phyloP scores from a whole-genome alignment of 176 grass and related monocot species.

The Phragmites australis region DNA sequence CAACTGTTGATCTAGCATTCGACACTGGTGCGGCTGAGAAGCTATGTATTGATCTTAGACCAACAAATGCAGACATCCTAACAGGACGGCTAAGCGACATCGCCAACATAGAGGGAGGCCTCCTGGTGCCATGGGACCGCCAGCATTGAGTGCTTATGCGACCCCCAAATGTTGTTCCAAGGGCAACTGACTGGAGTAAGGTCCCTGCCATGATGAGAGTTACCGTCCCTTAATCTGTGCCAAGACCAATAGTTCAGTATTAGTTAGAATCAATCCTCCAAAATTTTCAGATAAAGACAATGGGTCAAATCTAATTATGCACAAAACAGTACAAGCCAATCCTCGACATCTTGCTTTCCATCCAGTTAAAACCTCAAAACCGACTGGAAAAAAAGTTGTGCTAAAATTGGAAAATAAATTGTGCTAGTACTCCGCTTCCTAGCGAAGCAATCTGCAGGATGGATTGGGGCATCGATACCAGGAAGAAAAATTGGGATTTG shows the following conservation, averaged over 20 bases:
- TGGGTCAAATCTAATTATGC: neutral
- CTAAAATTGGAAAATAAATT: neutral
- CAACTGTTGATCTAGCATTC: slow-evolving; percentile 44
- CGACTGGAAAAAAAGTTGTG: neutral
- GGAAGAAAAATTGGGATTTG: neutral
- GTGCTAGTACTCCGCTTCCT: neutral
- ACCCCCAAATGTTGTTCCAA: slow-evolving; percentile 40
- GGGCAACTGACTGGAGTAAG: slow-evolving; percentile 56
- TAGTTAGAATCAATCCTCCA: slow-evolving; percentile 18
- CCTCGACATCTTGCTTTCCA: neutral
- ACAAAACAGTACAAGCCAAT: neutral
- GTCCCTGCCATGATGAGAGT: slow-evolving; percentile 53
- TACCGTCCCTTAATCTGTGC: slow-evolving; percentile 33
- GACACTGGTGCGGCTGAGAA: slow-evolving; percentile 31
- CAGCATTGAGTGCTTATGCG: slow-evolving; percentile 10
- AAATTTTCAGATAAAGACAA: slow-evolving; percentile 16
- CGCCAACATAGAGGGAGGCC: slow-evolving; percentile 46
- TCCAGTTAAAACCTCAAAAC: neutral
- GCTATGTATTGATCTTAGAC: slow-evolving; percentile 52
- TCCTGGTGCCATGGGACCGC: slow-evolving; percentile 45
- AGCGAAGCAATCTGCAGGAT: neutral
- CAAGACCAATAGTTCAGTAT: neutral
- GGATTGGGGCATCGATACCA: neutral
- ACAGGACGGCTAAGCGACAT: slow-evolving; percentile 36
- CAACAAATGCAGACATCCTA: slow-evolving; percentile 62